Percentiles rank a stretch among this genome's conserved stretches.
phyloP scores from a whole-genome alignment of 495 filamentous ascomycete genomes.

The Durotheca rogersii region DNA sequence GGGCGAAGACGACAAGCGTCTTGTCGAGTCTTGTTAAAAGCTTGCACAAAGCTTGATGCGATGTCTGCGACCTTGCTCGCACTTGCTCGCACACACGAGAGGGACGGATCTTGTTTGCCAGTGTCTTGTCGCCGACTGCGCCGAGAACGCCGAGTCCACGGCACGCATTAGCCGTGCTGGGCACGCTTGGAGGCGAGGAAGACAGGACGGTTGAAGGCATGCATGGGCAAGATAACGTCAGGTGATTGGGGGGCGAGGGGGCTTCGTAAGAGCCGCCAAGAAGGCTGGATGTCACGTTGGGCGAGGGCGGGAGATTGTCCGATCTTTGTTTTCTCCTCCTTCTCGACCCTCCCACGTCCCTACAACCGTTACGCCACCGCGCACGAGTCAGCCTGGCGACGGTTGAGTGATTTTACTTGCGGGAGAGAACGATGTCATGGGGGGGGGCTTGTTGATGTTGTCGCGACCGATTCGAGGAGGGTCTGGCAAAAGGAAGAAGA shows the following conservation, averaged over 20 bases:
- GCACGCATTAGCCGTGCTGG: constrained; percentile 12
- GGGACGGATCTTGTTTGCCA: constrained; percentile 17
- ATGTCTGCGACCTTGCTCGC: no score
- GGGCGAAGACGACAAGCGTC: no score
- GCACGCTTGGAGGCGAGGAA: constrained; percentile 7
- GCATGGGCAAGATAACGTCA: constrained; percentile 23
- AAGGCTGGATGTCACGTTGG: constrained; percentile 23
- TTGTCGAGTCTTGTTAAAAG: constrained; percentile 12
- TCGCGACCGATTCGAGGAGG: constrained; percentile 4
- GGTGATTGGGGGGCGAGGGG: constrained; percentile 23
- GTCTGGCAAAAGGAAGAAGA: constrained; percentile 1
- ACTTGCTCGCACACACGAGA: no score
- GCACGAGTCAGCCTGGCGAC: constrained; percentile 14
- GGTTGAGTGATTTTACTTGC: constrained; percentile 6
- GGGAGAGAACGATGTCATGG: constrained; percentile 12
- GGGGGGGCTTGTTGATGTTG: constrained; percentile 6
- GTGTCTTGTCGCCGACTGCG: constrained; percentile 16
- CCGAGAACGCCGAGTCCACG: constrained; percentile 28
- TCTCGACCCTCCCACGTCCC: not conserved
- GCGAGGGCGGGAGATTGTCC: no score
- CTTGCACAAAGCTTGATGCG: constrained; percentile 20
- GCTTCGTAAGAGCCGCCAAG: constrained; percentile 29
- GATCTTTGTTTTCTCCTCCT: no score
- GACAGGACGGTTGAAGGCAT: constrained; percentile 10
- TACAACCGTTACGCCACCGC: constrained; percentile 8